These are phyloP conservation scores for Cutaneotrichosporon sp. DNA, from an alignment of 1,284 basidiomycete genomes.

Conservation along the genomic window DNA sequence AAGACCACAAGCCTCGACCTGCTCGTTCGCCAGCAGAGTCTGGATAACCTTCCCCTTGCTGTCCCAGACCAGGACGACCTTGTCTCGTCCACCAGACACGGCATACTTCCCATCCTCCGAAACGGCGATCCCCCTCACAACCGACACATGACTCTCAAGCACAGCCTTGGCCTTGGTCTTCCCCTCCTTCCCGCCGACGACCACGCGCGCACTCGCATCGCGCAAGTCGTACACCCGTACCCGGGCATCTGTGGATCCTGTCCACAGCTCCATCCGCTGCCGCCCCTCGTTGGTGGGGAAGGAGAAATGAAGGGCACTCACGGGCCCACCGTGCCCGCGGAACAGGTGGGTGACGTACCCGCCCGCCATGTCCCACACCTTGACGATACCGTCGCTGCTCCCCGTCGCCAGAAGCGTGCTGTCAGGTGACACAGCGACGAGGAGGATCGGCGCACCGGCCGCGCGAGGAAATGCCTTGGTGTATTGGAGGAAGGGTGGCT, in stretches of 20 bases:
- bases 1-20: slow-evolving; percentile 78
- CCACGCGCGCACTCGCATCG: slow-evolving; percentile 60
- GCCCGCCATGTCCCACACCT: slow-evolving; percentile 88
- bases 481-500: slow-evolving; percentile 55
- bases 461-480: slow-evolving; percentile 74
- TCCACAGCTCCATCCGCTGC: slow-evolving; percentile 72
- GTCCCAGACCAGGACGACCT: slow-evolving; percentile 81
- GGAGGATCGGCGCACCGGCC: slow-evolving; percentile 89
- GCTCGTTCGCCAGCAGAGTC: slow-evolving; percentile 81
- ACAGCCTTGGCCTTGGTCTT: slow-evolving; percentile 70
- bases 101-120: slow-evolving; percentile 82
- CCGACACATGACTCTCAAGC: slow-evolving; percentile 86
- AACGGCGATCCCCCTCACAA: slow-evolving; percentile 81
- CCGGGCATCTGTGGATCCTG: slow-evolving; percentile 81
- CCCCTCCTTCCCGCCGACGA: slow-evolving; percentile 35
- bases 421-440: slow-evolving; percentile 80
- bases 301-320: slow-evolving; percentile 83
- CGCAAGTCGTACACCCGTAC: slow-evolving; percentile 87
- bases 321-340: slow-evolving; percentile 93
- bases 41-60: slow-evolving; percentile 67
- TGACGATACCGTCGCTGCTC: slow-evolving; percentile 91
- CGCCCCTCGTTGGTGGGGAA: slow-evolving; percentile 57
- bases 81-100: slow-evolving; percentile 83
- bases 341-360: slow-evolving; percentile 94
- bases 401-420: slow-evolving; percentile 90